Evolutionary conservation across 495 filamentous ascomycete genomes (phyloP), one percentile per base, ranked within the genome.

Genomic region (Xylaria venustula): DNA sequence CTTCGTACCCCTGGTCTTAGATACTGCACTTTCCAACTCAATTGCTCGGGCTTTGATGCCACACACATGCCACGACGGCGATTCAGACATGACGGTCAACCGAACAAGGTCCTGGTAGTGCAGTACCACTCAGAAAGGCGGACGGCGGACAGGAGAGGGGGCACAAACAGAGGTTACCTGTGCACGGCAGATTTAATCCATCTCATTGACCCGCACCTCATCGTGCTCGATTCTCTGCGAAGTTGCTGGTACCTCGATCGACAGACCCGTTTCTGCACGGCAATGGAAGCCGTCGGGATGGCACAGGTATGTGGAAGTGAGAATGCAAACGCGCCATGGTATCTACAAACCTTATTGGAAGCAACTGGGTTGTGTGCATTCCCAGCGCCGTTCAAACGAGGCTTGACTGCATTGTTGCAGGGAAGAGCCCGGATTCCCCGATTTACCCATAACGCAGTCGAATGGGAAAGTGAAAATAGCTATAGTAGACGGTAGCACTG

Each of bases 291-390:
- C 36, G 49, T 60, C 58, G 58, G 58, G 48, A 46, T 14, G n/a
- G 26, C 28, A 60, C 58, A 60, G 48, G 26, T 19, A 15, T 37
- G 58, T 62, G 59, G 59, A 50, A 30, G 41, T 54, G n/a, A 4
- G 14, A 19, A 25, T 65, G 58, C 69, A 71, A 71, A 71, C 69
- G 62, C 64, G 56, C 60, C 57, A 46, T 25, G 55, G 40, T 56
- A 50, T 61, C 56, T 28, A 53, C 62, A 30, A 47, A 37, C 50
- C 8, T 36, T 14, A 50, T 62, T 49, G 59, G 59, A 34, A 55
- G 45, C 23, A 54, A n/a, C 17, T 6, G 19, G 14, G 36, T 14
- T 6, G 22, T 17, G 32, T 26, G 30, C 14, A 20, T 22, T 22
- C 19, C 11, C 19, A n/a, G 20, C 17, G 28, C 11, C 17, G 20